Percentiles rank a stretch among this genome's conserved stretches.
These are phyloP conservation scores for Cenococcum geophilum DNA, from an alignment of 495 filamentous ascomycete genomes.

Conservation along the genomic window DNA sequence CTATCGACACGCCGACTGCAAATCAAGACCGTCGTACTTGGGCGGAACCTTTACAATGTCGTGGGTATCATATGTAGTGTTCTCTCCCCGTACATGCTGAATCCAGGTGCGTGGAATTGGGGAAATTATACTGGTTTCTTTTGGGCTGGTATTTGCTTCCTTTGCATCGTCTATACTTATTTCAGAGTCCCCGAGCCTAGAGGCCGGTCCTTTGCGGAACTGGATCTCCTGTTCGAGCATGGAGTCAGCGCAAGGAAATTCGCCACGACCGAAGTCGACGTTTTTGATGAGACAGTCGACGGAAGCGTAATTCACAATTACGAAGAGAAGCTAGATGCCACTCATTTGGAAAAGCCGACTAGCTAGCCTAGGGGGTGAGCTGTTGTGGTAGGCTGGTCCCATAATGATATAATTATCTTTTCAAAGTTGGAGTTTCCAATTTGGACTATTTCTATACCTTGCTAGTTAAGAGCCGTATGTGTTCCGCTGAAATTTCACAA, in stretches of 20 bases:
- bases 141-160: conserved; percentile 48
- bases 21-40: conserved; percentile 51
- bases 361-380: no score
- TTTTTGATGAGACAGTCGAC: conserved; percentile 33
- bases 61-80: conserved; percentile 39
- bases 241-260: conserved; percentile 37
- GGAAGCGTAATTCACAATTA: conserved; percentile 19
- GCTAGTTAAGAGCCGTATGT: no score
- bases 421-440: no score
- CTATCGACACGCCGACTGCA: conserved; percentile 50
- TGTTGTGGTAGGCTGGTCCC: no score
- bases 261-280: conserved; percentile 33
- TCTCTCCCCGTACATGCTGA: conserved; percentile 49
- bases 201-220: conserved; percentile 36
- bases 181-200: conserved; percentile 38
- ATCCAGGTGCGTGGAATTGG: conserved; percentile 50
- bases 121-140: conserved; percentile 49
- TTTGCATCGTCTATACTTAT: conserved; percentile 41
- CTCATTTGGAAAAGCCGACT: not conserved
- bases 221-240: conserved; percentile 40
- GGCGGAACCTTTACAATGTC: conserved; percentile 53
- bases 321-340: conserved; percentile 20
- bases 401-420: no score
- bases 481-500: no score
- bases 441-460: no score